Evolutionary conservation across 1,284 basidiomycete species (phyloP).

Genomic region (Trichosporon sp.): DNA sequence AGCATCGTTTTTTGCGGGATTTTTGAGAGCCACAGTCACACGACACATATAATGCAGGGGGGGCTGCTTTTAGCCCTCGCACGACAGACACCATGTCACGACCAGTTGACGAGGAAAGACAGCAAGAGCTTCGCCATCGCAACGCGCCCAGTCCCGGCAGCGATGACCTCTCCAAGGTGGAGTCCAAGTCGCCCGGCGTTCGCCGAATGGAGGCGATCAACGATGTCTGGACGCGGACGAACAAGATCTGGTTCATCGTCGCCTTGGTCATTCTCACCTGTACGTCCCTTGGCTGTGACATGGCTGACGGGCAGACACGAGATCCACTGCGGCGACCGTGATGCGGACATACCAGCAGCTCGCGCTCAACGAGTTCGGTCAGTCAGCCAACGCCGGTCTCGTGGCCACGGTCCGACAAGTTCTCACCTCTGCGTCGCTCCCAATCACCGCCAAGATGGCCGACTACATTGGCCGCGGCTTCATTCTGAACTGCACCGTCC

Average conservation of each 20-base stretch:
- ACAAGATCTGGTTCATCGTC: constrained; percentile 23
- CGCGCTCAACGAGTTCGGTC: constrained; percentile 35
- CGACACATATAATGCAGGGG: not conserved
- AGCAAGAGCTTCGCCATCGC: constrained; percentile 19
- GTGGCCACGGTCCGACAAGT: constrained; percentile 50
- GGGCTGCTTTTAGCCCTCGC: not conserved
- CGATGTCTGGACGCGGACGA: constrained; percentile 1
- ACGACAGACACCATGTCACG: not conserved
- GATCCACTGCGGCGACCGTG: constrained; percentile 16
- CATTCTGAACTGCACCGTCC: constrained; percentile 50
- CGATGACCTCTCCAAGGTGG: not conserved
- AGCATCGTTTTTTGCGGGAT: not conserved
- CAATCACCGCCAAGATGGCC: constrained; percentile 49
- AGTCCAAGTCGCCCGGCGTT: constrained; percentile 29
- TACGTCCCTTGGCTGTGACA: not conserved
- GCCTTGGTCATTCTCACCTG: constrained; percentile 27
- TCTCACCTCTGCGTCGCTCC: constrained; percentile 48
- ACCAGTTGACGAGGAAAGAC: not conserved
- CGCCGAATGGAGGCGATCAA: constrained; percentile 32
- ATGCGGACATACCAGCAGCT: constrained; percentile 36
- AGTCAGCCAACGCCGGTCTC: constrained; percentile 44
- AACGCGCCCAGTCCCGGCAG: not conserved
- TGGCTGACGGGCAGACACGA: constrained; percentile 17
- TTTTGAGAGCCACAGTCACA: not conserved
- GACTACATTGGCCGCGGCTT: constrained; percentile 56